Evolutionary conservation across 1,284 basidiomycete species (phyloP).

Genomic region (Pulchroboletus neoregius): DNA sequence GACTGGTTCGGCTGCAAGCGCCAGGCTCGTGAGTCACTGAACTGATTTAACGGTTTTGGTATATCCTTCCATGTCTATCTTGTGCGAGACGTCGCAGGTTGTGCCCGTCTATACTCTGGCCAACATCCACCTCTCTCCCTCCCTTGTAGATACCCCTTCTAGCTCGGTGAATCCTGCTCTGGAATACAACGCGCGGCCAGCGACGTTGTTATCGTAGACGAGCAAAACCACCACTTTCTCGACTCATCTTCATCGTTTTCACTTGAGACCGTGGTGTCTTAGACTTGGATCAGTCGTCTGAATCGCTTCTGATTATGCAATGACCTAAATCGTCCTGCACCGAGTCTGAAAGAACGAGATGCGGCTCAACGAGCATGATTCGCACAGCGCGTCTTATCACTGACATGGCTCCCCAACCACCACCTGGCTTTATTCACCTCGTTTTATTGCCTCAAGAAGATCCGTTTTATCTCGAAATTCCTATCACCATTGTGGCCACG

Average conservation of each 20-base stretch:
- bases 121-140: conserved; percentile 25
- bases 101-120: conserved; percentile 11
- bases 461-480: too few species aligned
- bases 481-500: too few species aligned
- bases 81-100: background rate
- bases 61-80: too few species aligned
- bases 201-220: conserved; percentile 14
- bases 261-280: conserved; percentile 10
- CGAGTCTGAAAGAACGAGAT: too few species aligned
- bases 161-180: conserved; percentile 22
- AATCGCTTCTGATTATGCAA: too few species aligned
- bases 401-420: too few species aligned
- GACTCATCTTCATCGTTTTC: background rate
- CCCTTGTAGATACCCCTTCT: conserved; percentile 1
- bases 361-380: too few species aligned
- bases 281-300: too few species aligned
- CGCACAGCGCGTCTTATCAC: too few species aligned
- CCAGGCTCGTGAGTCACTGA: conserved; percentile 16
- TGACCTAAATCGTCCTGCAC: too few species aligned
- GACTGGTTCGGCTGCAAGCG: conserved; percentile 10
- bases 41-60: background rate
- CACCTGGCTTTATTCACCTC: too few species aligned
- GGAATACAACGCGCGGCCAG: conserved; percentile 20
- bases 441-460: too few species aligned
- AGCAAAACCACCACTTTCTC: conserved; percentile 21